Base-by-base conservation (phyloP, 1,284 basidiomycete species). In the Ceratobasidium sp. region DNA sequence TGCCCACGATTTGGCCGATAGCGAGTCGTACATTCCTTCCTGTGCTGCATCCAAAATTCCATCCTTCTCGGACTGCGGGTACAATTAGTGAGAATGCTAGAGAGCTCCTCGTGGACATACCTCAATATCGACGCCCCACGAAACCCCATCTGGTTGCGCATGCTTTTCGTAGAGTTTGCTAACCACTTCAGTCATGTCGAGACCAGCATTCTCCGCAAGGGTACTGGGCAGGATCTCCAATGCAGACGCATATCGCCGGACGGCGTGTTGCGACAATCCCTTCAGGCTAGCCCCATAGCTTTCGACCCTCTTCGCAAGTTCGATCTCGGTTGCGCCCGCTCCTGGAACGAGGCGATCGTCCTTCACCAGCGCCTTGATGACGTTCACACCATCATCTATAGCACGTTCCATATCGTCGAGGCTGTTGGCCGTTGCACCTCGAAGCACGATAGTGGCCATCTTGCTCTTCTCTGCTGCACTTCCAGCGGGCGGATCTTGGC, bases 341-440 rank as follows among this genome's bases (percentile, higher is more conserved):
- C 97, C 97, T 5, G 97, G 91, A 0, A 99, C 93, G 62, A 98
- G 83, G 53, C 96, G 83, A 27, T 89, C 84, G 76, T 99, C 97
- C 76, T 95, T 94, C 73, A 98, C 82, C 69, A 99, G 80, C 32
- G 92, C 87, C 81, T 98, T 97, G 80, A 99, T 92, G 49, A 97
- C 96, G 79, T 95, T 96, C 74, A 97, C 94, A 29, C 96, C 97
- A 76, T 99, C 96, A 77, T 99, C 97, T 65, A 99, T 86, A 31
- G 96, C 94, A 31, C 97, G 87, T 79, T 99, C 91, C 27, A 99
- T 87, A 78, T 99, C 97, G 78, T 99, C 97, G 64, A 99, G 82
- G 73, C 90, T 88, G 80, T 97, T 98, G 58, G 93, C 87, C 0
- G 97, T 99, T 45, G 97, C 96, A 3, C 97, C 97, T n/a, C 95